A percentile compares a stretch with the other conserved stretches of the same genome.
Evolutionary conservation across 1,284 basidiomycete genomes (phyloP).

Genomic region (Leucoagaricus sp.): DNA sequence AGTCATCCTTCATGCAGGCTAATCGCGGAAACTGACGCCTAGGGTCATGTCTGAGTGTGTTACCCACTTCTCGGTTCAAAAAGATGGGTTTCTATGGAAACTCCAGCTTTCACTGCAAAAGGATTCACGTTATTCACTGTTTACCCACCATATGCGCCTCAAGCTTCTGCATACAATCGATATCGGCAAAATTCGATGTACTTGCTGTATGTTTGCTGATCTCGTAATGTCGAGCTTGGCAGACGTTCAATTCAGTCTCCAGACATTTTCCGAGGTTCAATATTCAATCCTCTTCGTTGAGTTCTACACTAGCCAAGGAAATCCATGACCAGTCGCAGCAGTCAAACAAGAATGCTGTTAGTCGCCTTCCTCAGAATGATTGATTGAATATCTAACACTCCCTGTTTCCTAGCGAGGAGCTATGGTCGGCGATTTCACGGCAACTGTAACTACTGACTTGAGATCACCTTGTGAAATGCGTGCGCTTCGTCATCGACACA

Average conservation of each 20-base stretch:
- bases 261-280: constrained; percentile 16
- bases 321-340: no score
- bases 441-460: neutral
- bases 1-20: neutral
- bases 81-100: no score
- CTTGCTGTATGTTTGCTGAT: neutral
- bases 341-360: no score
- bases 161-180: neutral
- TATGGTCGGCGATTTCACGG: constrained; percentile 6
- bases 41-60: neutral
- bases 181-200: neutral
- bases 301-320: no score
- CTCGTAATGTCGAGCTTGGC: neutral
- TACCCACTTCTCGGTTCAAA: neutral
- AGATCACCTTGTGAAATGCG: neutral
- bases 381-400: no score
- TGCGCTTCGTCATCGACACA: neutral
- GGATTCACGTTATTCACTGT: neutral
- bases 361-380: no score
- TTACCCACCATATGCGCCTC: neutral
- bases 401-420: neutral
- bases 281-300: no score
- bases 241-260: neutral
- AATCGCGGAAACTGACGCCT: no score
- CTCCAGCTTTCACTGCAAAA: neutral